A percentile compares a stretch with the other conserved stretches of the same genome.
Evolutionary conservation across 176 grass and related monocot species (phyloP).

Genomic region (Bolboschoenus planiculmis): DNA sequence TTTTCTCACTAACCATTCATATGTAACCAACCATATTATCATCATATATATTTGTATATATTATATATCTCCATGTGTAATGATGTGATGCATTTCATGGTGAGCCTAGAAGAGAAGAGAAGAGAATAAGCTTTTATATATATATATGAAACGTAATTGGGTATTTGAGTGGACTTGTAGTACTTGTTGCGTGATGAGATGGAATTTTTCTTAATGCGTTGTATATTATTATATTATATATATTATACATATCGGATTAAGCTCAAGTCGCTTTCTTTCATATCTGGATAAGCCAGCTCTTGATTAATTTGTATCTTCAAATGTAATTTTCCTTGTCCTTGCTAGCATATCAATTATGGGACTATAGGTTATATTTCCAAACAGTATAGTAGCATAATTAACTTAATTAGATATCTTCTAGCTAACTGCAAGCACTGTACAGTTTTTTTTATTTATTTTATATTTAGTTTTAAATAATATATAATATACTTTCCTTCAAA

Average conservation of each 20-base stretch:
- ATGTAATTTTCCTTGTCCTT: neutral
- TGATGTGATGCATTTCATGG: neutral
- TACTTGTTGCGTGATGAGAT: conserved; percentile 10
- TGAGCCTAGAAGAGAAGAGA: neutral
- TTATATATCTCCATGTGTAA: neutral
- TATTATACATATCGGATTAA: conserved; percentile 36
- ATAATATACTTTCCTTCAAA: neutral
- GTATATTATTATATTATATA: neutral
- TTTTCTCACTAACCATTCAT: conserved; percentile 3
- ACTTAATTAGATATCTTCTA: neutral
- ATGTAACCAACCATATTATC: conserved; percentile 1
- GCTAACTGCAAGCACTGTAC: neutral
- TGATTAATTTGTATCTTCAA: conserved; percentile 4
- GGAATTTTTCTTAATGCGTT: neutral
- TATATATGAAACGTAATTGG: neutral
- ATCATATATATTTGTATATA: neutral
- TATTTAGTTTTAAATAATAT: neutral
- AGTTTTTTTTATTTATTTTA: neutral
- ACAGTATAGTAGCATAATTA: neutral
- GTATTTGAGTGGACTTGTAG: neutral
- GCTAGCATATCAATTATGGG: neutral
- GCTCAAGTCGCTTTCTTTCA: conserved; percentile 48
- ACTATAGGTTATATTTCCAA: neutral
- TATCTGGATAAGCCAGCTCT: neutral
- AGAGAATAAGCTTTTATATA: no score